A percentile compares a stretch with the other conserved stretches of the same genome.
phyloP scores from a whole-genome alignment of 2,329 filamentous ascomycete species.

The Xylariaceae sp. region DNA sequence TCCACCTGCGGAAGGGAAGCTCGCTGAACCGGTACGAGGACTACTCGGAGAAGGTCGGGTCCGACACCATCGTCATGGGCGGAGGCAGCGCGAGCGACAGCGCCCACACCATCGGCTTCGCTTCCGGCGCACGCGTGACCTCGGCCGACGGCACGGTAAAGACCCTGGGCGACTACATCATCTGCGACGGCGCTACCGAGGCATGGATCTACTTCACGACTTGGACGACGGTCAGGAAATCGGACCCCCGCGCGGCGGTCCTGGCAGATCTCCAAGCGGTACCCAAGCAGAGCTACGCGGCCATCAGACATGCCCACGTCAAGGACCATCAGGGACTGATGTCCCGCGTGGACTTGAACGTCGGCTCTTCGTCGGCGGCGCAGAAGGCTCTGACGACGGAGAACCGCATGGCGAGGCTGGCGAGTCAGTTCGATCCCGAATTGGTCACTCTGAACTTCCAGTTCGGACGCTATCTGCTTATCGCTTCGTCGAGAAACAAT shows the following conservation, averaged over 20 bases:
- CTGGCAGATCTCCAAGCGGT: conserved; percentile 25
- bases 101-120: conserved; percentile 22
- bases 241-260: conserved; percentile 17
- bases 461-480: conserved; percentile 30
- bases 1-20: conserved; percentile 19
- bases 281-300: conserved; percentile 14
- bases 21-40: conserved; percentile 3
- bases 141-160: conserved; percentile 17
- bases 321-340: conserved; percentile 20
- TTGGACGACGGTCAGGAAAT: conserved; percentile 15
- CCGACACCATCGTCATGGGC: conserved; percentile 21
- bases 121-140: conserved; percentile 14
- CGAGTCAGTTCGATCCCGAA: conserved; percentile 14
- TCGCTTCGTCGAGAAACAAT: conserved; percentile 22
- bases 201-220: conserved; percentile 4
- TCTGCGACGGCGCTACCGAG: neutral
- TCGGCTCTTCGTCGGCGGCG: conserved; percentile 11
- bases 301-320: conserved; percentile 14
- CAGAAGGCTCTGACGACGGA: conserved; percentile 8
- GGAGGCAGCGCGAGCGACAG: conserved; percentile 22
- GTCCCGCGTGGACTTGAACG: conserved; percentile 20
- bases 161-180: conserved; percentile 1
- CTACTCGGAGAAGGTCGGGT: conserved; percentile 15
- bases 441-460: conserved; percentile 28
- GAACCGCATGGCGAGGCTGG: conserved; percentile 15